Evolutionary conservation across 2,329 filamentous ascomycete species (phyloP).

Genomic region (Aspergillus fumigatus): DNA sequence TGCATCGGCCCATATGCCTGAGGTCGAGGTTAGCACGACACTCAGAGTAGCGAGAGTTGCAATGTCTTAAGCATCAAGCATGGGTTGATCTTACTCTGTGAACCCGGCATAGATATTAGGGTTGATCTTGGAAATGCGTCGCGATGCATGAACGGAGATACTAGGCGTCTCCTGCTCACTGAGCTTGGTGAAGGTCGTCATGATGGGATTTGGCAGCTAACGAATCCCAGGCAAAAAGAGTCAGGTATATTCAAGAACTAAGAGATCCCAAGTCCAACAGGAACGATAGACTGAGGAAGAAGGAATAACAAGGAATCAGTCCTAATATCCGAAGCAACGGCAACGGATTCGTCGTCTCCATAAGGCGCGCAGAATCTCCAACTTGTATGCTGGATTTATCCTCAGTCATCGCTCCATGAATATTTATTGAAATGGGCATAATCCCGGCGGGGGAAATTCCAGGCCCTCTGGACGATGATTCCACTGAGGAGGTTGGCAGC

Average conservation of each 20-base stretch:
- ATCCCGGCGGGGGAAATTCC: constrained; percentile 26
- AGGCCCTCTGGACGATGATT: constrained; percentile 5
- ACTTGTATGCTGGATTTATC: constrained; percentile 8
- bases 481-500: background rate
- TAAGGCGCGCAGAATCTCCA: constrained; percentile 13
- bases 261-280: constrained; percentile 1
- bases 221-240: background rate
- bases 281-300: background rate
- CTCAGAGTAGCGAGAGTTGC: background rate
- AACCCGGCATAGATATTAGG: constrained; percentile 81
- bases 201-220: constrained; percentile 30
- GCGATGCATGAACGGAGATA: constrained; percentile 61
- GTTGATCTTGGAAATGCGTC: constrained; percentile 68
- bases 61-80: background rate
- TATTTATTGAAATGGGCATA: constrained; percentile 22
- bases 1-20: constrained; percentile 84
- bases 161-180: constrained; percentile 55
- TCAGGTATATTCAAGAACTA: background rate
- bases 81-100: constrained; percentile 59
- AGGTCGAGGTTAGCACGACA: constrained; percentile 10
- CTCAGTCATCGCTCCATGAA: constrained; percentile 5
- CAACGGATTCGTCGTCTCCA: constrained; percentile 12
- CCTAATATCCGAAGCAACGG: constrained; percentile 2
- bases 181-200: constrained; percentile 71
- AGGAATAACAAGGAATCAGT: background rate